Percentiles rank a stretch among this genome's conserved stretches.
phyloP scores from a whole-genome alignment of 495 filamentous ascomycete genomes.

The Aspergillus incahuasiensis region DNA sequence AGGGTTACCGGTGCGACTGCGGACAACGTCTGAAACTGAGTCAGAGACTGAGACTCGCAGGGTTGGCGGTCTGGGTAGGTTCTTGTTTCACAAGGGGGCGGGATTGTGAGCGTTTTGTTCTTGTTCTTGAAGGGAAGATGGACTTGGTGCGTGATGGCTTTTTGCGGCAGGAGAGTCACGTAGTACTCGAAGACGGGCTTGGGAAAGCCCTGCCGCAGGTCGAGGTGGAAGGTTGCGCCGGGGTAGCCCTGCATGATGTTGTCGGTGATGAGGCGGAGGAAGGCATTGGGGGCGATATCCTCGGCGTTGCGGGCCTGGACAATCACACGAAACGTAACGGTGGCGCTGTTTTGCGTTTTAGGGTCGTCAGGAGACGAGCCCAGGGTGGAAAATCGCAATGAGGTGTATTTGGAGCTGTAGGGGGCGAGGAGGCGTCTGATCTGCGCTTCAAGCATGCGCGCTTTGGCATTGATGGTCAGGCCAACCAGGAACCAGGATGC shows the following conservation, averaged over 20 bases:
- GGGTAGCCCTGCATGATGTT: conserved; percentile 44
- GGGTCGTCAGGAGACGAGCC: conserved; percentile 29
- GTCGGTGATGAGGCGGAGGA: conserved; percentile 35
- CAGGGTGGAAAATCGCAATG: conserved; percentile 32
- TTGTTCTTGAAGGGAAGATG: conserved; percentile 37
- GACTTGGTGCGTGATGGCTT: conserved; percentile 32
- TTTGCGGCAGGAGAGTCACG: conserved; percentile 38
- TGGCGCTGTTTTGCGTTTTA: conserved; percentile 32
- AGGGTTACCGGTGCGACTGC: conserved; percentile 6
- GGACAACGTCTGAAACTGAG: too few relatives aligned
- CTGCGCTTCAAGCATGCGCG: conserved; percentile 37
- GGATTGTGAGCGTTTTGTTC: conserved; percentile 27
- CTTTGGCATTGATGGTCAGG: conserved; percentile 37
- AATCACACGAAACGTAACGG: conserved; percentile 36
- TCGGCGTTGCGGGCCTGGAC: conserved; percentile 34
- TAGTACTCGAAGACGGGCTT: conserved; percentile 40
- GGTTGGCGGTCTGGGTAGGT: conserved; percentile 34
- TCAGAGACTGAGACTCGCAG: background rate
- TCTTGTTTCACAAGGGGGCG: conserved; percentile 27
- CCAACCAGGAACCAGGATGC: conserved; percentile 31
- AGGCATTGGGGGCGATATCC: conserved; percentile 27
- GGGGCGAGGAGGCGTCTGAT: conserved; percentile 20
- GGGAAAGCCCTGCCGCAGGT: conserved; percentile 36
- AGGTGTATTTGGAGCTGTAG: conserved; percentile 22
- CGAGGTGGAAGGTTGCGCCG: conserved; percentile 39